These are phyloP conservation scores for Coemansia sp. DNA, from an alignment of 192 early-diverging fungal genomes.

Conservation along the genomic window DNA sequence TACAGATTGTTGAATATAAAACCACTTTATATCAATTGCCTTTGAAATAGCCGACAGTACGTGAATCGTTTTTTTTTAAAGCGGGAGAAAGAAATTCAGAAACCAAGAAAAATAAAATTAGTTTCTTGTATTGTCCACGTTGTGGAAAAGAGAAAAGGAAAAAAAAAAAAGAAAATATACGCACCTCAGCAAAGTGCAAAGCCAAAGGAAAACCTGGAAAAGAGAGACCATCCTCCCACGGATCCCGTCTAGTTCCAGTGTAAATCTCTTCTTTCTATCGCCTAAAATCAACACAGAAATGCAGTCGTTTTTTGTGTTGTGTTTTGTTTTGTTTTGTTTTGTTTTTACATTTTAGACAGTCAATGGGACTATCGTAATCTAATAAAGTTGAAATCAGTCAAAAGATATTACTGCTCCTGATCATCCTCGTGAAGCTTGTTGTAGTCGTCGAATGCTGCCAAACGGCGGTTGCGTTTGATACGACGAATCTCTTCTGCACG, in stretches of 20 bases:
- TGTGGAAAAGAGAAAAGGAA: conserved; percentile 8
- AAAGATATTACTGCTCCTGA: background rate
- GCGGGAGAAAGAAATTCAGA: background rate
- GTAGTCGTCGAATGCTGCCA: conserved; percentile 30
- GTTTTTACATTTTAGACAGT: background rate
- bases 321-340: conserved; percentile 1
- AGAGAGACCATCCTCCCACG: no score
- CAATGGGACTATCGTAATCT: background rate
- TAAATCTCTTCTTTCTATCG: background rate
- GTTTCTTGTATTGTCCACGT: conserved; percentile 3
- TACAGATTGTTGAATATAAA: background rate
- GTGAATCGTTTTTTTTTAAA: background rate
- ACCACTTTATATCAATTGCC: background rate
- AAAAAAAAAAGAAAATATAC: background rate
- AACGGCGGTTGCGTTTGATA: conserved; percentile 47
- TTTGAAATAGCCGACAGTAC: background rate
- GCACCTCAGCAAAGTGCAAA: background rate
- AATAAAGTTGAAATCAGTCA: background rate
- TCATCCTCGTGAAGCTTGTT: conserved; percentile 18
- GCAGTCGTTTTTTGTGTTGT: background rate
- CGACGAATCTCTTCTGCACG: conserved; percentile 49
- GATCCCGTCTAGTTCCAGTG: background rate
- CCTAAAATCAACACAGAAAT: background rate
- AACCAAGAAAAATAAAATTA: conserved; percentile 15
- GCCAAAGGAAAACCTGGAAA: no score